Conservation (phyloP, 208 protist species). For the Endotrypanum monterogeii region DNA sequence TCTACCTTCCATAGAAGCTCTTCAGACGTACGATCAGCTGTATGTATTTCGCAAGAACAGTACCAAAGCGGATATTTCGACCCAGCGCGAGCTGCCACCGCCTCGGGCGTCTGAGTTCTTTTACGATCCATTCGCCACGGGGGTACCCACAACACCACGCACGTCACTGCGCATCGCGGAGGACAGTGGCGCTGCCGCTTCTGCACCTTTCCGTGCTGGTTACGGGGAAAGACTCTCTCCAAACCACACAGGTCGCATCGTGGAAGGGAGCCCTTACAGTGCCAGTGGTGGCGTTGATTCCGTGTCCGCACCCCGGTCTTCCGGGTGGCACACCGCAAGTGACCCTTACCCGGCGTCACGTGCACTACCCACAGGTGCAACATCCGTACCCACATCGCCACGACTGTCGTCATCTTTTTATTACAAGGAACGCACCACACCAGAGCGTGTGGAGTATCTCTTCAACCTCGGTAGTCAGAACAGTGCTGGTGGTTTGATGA, state of each 20-base stretch:
- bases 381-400: not conserved
- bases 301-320: not conserved
- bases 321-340: not conserved
- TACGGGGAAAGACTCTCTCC: slow-evolving; percentile 12
- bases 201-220: slow-evolving; percentile 1
- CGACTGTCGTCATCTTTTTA: slow-evolving; percentile 28
- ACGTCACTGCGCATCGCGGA: not conserved
- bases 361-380: not conserved
- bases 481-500: slow-evolving; percentile 12
- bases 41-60: slow-evolving; percentile 82
- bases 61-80: slow-evolving; percentile 75
- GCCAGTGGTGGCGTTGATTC: not conserved
- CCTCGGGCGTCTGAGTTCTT: slow-evolving; percentile 60
- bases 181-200: not conserved
- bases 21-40: slow-evolving; percentile 77
- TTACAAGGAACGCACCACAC: slow-evolving; percentile 53
- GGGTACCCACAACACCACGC: not conserved
- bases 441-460: slow-evolving; percentile 64
- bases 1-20: slow-evolving; percentile 33
- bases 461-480: slow-evolving; percentile 39
- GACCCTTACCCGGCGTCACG: slow-evolving; percentile 19
- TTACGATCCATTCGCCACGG: not conserved
- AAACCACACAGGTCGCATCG: not conserved
- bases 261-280: slow-evolving; percentile 15
- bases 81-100: slow-evolving; percentile 67